phyloP scores from a whole-genome alignment of 352 stramenopile genomes.

The Saprolegnia diclina region DNA sequence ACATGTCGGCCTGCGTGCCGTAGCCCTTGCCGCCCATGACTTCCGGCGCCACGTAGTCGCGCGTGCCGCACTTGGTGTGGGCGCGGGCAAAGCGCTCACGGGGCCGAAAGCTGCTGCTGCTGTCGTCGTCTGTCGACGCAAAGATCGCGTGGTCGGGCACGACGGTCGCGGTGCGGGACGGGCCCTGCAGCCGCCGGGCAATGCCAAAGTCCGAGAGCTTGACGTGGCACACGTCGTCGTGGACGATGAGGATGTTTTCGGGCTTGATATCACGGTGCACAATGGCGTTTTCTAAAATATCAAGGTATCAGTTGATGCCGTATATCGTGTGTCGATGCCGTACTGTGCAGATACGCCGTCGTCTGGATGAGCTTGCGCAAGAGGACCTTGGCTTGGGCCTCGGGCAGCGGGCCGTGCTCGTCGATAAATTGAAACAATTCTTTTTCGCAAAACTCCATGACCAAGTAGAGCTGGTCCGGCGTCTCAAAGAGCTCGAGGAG shows the following conservation, averaged over 20 bases:
- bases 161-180: conserved; percentile 29
- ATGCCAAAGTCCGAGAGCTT: conserved; percentile 84
- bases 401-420: conserved; percentile 57
- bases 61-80: conserved; percentile 79
- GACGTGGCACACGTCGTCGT: conserved; percentile 55
- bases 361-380: conserved; percentile 69
- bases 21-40: conserved; percentile 89
- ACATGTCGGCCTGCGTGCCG: conserved; percentile 91
- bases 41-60: conserved; percentile 77
- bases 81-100: conserved; percentile 62
- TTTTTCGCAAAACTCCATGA: conserved; percentile 74
- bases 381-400: conserved; percentile 56
- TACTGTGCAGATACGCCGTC: conserved; percentile 71
- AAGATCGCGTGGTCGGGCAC: background rate
- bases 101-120: conserved; percentile 12
- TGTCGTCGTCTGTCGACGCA: conserved; percentile 10
- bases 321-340: background rate
- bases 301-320: background rate
- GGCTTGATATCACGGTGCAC: conserved; percentile 84
- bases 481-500: conserved; percentile 74
- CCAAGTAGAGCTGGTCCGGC: conserved; percentile 66
- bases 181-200: conserved; percentile 59
- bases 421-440: conserved; percentile 83
- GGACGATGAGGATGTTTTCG: conserved; percentile 73
- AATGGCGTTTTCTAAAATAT: conserved; percentile 49